Conservation (phyloP, 345 rosid species). For the Gossypium longicalyx region DNA sequence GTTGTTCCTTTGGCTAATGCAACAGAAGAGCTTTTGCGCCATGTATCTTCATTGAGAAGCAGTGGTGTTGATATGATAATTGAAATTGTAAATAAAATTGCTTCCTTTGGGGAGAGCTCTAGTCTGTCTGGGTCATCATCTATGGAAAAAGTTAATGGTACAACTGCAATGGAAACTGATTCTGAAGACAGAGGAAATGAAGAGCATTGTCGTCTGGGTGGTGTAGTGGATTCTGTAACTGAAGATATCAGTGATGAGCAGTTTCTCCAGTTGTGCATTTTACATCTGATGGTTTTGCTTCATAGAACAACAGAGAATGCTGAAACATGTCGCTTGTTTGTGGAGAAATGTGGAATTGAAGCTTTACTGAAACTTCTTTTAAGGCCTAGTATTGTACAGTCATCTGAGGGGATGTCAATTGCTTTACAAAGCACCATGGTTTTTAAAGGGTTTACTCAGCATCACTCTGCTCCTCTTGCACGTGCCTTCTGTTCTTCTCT, state of each 20-base stretch:
- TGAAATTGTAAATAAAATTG: constrained; percentile 78
- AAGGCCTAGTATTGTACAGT: constrained; percentile 79
- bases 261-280: constrained; percentile 75
- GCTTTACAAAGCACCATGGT: constrained; percentile 97
- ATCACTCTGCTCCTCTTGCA: constrained; percentile 85
- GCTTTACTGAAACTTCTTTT: constrained; percentile 78
- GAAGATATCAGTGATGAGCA: constrained; percentile 73
- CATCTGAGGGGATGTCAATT: constrained; percentile 93
- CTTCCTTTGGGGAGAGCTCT: constrained; percentile 51
- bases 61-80: constrained; percentile 84
- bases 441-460: constrained; percentile 91
- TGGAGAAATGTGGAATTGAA: constrained; percentile 95
- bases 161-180: constrained; percentile 87
- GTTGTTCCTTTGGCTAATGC: constrained; percentile 93
- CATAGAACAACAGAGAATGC: constrained; percentile 83
- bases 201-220: constrained; percentile 39
- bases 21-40: constrained; percentile 93
- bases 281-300: constrained; percentile 89
- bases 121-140: constrained; percentile 38
- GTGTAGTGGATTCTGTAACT: constrained; percentile 36
- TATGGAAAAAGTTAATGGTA: constrained; percentile 39
- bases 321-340: constrained; percentile 86
- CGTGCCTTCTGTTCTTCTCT: constrained; percentile 83
- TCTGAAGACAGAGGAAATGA: constrained; percentile 58
- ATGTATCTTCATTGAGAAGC: constrained; percentile 78